Conservation (phyloP, 768 basidiomycete genomes). For the Lactarius hengduanensis region DNA sequence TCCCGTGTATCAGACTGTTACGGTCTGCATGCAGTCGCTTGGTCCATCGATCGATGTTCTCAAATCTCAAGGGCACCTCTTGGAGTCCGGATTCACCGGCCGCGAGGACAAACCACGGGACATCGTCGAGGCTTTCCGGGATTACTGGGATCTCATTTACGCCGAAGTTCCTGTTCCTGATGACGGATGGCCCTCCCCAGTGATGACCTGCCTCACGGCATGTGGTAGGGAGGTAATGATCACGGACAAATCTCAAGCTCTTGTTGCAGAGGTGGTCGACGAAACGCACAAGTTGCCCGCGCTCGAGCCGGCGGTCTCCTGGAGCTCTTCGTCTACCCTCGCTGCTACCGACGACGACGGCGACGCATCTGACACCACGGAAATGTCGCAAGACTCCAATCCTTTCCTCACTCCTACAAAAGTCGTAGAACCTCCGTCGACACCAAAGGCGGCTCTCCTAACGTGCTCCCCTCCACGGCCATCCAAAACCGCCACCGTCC, state of each 20-base stretch:
- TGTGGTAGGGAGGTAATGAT: conserved; percentile 22
- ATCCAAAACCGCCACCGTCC: conserved; percentile 20
- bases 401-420: neutral
- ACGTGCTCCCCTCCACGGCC: conserved; percentile 26
- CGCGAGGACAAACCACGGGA: conserved; percentile 46
- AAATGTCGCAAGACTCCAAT: conserved; percentile 13
- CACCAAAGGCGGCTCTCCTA: conserved; percentile 13
- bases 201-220: conserved; percentile 39
- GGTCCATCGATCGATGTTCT: conserved; percentile 44
- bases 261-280: neutral
- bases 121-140: conserved; percentile 52
- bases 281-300: neutral
- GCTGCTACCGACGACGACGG: conserved; percentile 17
- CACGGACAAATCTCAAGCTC: conserved; percentile 14
- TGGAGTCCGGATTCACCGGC: conserved; percentile 59
- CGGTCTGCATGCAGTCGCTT: conserved; percentile 52
- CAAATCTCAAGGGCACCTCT: conserved; percentile 45
- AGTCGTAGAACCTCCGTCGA: conserved; percentile 15
- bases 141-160: conserved; percentile 60
- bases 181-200: conserved; percentile 53
- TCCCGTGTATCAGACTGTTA: conserved; percentile 59
- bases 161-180: conserved; percentile 41
- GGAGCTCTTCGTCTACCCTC: conserved; percentile 25
- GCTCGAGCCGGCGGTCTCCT: conserved; percentile 14
- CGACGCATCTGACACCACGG: conserved; percentile 12